Evolutionary conservation across 352 stramenopile genomes (phyloP).

Genomic region (Pythium guiyangense): DNA sequence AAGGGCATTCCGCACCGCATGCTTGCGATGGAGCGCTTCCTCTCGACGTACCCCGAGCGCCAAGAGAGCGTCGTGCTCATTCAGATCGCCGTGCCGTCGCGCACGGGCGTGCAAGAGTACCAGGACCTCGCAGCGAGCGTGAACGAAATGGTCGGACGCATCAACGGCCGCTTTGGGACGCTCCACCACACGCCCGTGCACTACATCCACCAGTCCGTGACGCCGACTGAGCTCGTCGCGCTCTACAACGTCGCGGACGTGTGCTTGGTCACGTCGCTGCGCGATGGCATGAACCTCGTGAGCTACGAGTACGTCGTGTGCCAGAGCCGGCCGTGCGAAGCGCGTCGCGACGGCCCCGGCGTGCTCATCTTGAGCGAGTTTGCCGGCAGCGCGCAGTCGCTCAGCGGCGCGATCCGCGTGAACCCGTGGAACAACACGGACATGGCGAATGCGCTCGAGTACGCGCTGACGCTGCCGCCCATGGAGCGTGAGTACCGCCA

Average conservation of each 20-base stretch:
- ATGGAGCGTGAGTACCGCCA: conserved; percentile 83
- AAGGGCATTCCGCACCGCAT: conserved; percentile 89
- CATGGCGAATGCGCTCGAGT: conserved; percentile 69
- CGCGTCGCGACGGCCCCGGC: conserved; percentile 46
- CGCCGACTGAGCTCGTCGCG: conserved; percentile 79
- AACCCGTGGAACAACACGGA: conserved; percentile 89
- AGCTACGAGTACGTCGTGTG: conserved; percentile 88
- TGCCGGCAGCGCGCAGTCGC: conserved; percentile 80
- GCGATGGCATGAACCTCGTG: conserved; percentile 90
- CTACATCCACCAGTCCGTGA: conserved; percentile 84
- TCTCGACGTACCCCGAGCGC: conserved; percentile 67
- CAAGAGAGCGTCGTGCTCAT: conserved; percentile 94
- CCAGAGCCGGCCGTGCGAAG: conserved; percentile 47
- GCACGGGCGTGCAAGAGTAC: conserved; percentile 49
- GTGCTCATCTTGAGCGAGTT: conserved; percentile 89
- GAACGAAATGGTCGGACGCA: conserved; percentile 86
- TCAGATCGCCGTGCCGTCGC: conserved; percentile 92
- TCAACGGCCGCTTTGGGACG: conserved; percentile 86
- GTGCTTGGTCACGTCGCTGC: conserved; percentile 83
- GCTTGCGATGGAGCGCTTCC: conserved; percentile 80
- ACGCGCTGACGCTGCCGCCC: conserved; percentile 77
- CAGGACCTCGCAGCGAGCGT: conserved; percentile 68
- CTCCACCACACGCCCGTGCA: conserved; percentile 87
- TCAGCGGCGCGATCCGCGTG: conserved; percentile 84
- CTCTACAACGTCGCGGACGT: conserved; percentile 88